Conservation (phyloP, 139 green algal species). For the Micromonas pusilla region DNA sequence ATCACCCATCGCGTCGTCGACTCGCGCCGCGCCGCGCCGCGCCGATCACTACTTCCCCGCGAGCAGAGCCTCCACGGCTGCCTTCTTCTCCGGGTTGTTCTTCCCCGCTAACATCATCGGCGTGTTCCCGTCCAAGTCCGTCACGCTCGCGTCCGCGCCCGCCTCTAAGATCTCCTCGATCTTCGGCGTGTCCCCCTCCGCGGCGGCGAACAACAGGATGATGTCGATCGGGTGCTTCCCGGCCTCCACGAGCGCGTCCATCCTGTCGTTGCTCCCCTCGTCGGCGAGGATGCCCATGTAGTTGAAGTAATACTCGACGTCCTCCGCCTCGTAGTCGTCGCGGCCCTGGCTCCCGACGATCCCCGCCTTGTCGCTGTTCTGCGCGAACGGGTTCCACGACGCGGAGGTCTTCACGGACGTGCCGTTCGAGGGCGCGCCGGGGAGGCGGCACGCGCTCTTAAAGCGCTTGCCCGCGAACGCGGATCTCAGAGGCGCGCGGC, state of each 20-base stretch:
- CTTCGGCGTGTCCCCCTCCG: slow-evolving; percentile 85
- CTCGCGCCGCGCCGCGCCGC: no score
- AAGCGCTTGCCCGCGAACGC: not conserved
- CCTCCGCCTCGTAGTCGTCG: slow-evolving; percentile 61
- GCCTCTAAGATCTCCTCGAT: slow-evolving; percentile 77
- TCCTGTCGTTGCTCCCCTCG: slow-evolving; percentile 79
- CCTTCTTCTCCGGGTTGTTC: slow-evolving; percentile 27
- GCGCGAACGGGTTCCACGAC: not conserved
- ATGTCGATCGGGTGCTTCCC: slow-evolving; percentile 75
- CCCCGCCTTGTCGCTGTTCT: not conserved
- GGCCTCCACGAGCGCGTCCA: slow-evolving; percentile 62
- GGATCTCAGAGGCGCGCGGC: not conserved
- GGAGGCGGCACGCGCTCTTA: not conserved
- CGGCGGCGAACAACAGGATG: slow-evolving; percentile 78
- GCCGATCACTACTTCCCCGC: no score
- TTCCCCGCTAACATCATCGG: slow-evolving; percentile 62
- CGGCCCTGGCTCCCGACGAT: slow-evolving; percentile 4
- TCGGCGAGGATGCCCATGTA: slow-evolving; percentile 92
- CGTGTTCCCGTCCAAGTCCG: slow-evolving; percentile 61
- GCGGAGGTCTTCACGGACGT: not conserved
- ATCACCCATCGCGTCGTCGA: no score
- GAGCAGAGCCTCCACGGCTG: not conserved
- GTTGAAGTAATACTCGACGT: slow-evolving; percentile 95
- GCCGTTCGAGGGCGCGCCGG: not conserved
- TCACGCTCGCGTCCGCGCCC: slow-evolving; percentile 28